Evolutionary conservation across 108 stramenopile species (phyloP), one percentile per base, ranked within the genome.

Genomic region (Nitzschia sp.): DNA sequence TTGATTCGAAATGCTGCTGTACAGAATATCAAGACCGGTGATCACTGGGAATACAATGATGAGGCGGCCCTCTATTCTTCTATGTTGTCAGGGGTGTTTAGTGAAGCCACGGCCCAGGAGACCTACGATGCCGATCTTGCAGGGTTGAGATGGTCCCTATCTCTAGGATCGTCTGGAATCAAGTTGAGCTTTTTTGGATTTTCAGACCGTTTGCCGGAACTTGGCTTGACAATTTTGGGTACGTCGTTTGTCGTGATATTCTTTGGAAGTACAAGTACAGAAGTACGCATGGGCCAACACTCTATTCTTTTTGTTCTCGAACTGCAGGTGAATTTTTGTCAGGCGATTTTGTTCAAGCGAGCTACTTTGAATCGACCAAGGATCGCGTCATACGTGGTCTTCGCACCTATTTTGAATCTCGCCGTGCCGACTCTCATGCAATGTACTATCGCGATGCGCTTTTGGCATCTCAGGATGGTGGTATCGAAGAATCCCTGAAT

Each of bases 101-200:
- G 58, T 17, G 75, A 91, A 69, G 73, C 85, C 9, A 75, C 88
- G 75, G 90, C 90, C 4, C 87, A 88, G 50, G 90, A 94, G 26
- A 75, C 89, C 6, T 94, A 94, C 58, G 90, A 90, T 68, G 93
- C 93, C 4, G 61, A 79, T 58, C 69, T 92, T 17, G 93, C 93
- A 28, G 90, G 90, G 27, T 68, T 90, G 63, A 32, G 70, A 29
- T 91, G 87, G 87, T 79, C 77, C 8, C 45, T 94, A 34, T 83
- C 82, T n/a, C 61, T 78, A 25, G 73, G 87, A 8, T 57, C 88
- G 2, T 73, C 76, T 9, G 93, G 93, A 28, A 80, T 88, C 34
- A 83, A 80, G 28, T 46, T 94, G 32, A 64, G 59, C 26, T 91
- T 80, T 53, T 62, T 68, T 69, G 93, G 93, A 0, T 94, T 86